Percentiles rank a stretch among this genome's conserved stretches.
Conservation (phyloP, 2,329 filamentous ascomycete species). For the Colletotrichum ledebouriae region DNA sequence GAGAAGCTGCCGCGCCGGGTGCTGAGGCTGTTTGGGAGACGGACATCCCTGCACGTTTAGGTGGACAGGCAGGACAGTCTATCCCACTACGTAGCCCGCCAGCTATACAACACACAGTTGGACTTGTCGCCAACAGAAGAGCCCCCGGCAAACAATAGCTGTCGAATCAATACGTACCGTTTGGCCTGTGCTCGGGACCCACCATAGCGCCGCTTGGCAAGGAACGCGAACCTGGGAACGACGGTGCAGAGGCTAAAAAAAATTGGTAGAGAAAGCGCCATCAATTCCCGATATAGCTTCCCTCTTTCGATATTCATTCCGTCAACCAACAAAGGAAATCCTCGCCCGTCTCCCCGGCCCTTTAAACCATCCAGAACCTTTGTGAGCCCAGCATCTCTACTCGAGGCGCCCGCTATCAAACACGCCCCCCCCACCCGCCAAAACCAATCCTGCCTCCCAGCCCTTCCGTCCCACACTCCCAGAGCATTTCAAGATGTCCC, state of each 20-base stretch:
- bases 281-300: constrained; percentile 42
- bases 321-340: constrained; percentile 33
- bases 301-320: constrained; percentile 36
- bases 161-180: constrained; percentile 17
- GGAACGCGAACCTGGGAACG: constrained; percentile 37
- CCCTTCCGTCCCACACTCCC: constrained; percentile 41
- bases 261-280: constrained; percentile 44
- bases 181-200: constrained; percentile 36
- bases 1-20: constrained; percentile 35
- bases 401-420: constrained; percentile 12
- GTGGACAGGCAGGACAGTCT: constrained; percentile 17
- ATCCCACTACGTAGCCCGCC: constrained; percentile 38
- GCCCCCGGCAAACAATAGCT: constrained; percentile 11
- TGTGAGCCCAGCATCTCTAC: constrained; percentile 15
- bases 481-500: constrained; percentile 44
- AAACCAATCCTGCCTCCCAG: background rate
- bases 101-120: background rate
- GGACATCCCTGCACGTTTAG: constrained; percentile 26
- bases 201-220: constrained; percentile 34
- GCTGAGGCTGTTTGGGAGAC: constrained; percentile 27
- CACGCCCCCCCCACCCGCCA: background rate
- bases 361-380: constrained; percentile 14
- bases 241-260: constrained; percentile 43
- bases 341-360: constrained; percentile 22
- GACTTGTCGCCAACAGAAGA: background rate